Evolutionary conservation across 441 rosid genomes (phyloP).

Genomic region (Corymbia calophylla): DNA sequence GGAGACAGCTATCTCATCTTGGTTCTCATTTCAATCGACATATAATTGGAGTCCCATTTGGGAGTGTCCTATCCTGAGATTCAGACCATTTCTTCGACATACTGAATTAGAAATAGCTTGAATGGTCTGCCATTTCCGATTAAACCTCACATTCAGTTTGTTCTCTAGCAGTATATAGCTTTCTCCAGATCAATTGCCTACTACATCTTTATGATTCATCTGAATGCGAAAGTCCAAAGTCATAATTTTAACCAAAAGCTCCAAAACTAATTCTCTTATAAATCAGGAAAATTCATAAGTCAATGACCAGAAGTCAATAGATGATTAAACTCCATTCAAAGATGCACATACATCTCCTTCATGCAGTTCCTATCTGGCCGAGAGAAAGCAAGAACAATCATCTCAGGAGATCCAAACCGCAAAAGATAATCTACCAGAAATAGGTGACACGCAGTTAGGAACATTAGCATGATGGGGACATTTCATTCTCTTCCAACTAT

Average conservation of each 20-base stretch:
- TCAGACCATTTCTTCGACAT: neutral
- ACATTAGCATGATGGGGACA: neutral
- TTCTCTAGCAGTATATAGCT: neutral
- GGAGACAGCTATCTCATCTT: neutral
- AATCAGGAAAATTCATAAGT: neutral
- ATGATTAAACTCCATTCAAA: neutral
- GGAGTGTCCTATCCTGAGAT: neutral
- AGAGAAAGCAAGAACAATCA: neutral
- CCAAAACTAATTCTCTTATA: neutral
- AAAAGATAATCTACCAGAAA: neutral
- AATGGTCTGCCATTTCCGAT: neutral
- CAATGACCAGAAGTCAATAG: neutral
- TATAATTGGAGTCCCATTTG: neutral
- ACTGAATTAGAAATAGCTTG: neutral
- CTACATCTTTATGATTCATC: neutral
- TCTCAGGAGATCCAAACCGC: neutral
- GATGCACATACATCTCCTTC: neutral
- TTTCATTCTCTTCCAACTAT: neutral
- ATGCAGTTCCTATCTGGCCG: neutral
- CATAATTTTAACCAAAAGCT: neutral
- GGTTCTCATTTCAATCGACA: neutral
- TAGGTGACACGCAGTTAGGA: neutral
- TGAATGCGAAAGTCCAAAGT: neutral
- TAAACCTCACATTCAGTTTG: neutral
- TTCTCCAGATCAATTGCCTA: neutral